A percentile compares a stretch with the other conserved stretches of the same genome.
phyloP scores from a whole-genome alignment of 139 green algal genomes.

The Chlamydomonas incerta region DNA sequence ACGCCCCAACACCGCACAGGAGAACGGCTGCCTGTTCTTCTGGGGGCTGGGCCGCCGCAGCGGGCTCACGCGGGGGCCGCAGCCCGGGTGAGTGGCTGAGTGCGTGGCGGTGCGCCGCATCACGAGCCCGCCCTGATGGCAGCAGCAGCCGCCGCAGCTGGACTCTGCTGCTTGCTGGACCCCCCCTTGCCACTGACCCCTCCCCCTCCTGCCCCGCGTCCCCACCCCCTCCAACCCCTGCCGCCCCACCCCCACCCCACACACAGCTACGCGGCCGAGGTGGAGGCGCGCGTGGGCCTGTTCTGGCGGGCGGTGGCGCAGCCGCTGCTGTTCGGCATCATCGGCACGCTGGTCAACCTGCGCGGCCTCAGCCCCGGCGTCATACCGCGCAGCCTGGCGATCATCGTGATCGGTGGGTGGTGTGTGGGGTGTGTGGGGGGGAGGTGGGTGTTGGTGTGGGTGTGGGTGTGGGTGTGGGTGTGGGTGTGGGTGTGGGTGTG shows the following conservation, averaged over 20 bases:
- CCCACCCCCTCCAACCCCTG: too few relatives aligned
- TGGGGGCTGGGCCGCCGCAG: slow-evolving; percentile 70
- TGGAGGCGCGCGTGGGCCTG: slow-evolving; percentile 41
- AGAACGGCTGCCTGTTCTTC: slow-evolving; percentile 30
- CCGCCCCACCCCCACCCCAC: too few relatives aligned
- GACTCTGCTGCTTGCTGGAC: too few relatives aligned
- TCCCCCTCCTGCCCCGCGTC: too few relatives aligned
- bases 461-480: too few relatives aligned
- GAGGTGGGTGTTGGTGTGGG: neutral
- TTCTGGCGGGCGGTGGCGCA: slow-evolving; percentile 72
- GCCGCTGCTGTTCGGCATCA: slow-evolving; percentile 89
- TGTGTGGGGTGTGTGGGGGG: neutral
- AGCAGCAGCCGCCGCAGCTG: too few relatives aligned
- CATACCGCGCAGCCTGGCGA: slow-evolving; percentile 70
- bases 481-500: too few relatives aligned
- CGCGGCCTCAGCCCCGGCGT: slow-evolving; percentile 44
- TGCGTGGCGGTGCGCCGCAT: too few relatives aligned
- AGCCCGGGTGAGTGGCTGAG: neutral
- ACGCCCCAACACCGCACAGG: neutral
- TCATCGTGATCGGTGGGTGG: slow-evolving; percentile 62
- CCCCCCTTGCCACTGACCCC: too few relatives aligned
- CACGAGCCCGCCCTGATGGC: too few relatives aligned
- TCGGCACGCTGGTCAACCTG: slow-evolving; percentile 80
- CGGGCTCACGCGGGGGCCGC: slow-evolving; percentile 49
- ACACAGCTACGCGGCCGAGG: slow-evolving; percentile 26